phyloP scores from a whole-genome alignment of 495 filamentous ascomycete species.

The Bathelium albidoporum region DNA sequence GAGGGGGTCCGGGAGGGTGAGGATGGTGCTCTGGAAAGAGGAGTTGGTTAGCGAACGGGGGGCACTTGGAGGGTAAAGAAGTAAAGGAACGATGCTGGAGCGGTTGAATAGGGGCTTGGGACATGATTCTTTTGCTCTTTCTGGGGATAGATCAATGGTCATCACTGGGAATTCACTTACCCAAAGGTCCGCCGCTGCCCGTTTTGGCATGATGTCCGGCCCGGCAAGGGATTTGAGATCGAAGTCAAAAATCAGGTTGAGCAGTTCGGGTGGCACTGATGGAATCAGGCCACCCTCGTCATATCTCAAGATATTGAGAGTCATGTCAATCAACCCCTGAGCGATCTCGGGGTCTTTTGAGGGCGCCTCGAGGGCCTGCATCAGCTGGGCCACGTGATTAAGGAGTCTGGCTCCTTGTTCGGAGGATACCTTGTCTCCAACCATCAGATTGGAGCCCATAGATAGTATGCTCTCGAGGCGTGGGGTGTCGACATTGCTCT shows the following conservation, averaged over 20 bases:
- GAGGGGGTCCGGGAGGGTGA: not conserved
- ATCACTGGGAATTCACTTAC: conserved; percentile 17
- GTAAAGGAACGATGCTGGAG: not conserved
- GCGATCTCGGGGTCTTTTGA: conserved; percentile 69
- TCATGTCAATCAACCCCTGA: conserved; percentile 64
- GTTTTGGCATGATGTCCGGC: conserved; percentile 70
- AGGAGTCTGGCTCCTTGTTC: conserved; percentile 57
- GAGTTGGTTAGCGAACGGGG: not conserved
- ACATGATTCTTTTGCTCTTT: not conserved
- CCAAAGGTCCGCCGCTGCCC: conserved; percentile 73
- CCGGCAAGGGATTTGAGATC: conserved; percentile 60
- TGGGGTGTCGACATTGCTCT: conserved; percentile 52
- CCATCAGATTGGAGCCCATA: conserved; percentile 67
- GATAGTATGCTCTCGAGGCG: conserved; percentile 63
- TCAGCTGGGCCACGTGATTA: conserved; percentile 28
- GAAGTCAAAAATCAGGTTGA: conserved; percentile 51
- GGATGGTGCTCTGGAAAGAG: not conserved
- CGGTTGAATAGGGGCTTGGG: conserved; percentile 9
- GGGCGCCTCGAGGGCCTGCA: conserved; percentile 34
- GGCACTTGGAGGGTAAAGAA: not conserved
- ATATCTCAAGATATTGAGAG: conserved; percentile 54
- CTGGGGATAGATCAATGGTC: too few relatives aligned
- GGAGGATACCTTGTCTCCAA: conserved; percentile 48
- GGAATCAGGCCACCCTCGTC: conserved; percentile 49
- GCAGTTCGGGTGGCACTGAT: conserved; percentile 37